Conservation (phyloP, 768 basidiomycete genomes). For the Hortiboletus flavorubellus region DNA sequence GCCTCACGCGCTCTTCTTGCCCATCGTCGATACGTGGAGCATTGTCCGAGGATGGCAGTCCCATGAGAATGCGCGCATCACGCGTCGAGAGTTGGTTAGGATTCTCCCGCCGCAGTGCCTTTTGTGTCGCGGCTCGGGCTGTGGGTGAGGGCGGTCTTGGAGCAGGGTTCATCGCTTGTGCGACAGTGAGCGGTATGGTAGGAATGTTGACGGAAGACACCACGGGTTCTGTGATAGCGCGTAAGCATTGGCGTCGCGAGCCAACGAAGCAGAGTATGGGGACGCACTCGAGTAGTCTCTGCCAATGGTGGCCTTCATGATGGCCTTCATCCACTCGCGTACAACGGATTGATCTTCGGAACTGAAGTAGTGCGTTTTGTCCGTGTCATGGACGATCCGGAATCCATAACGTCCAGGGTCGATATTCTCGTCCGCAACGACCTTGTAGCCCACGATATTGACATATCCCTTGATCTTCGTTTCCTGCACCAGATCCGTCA, state of each 20-base stretch:
- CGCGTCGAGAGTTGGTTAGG: constrained; percentile 76
- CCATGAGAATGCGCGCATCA: constrained; percentile 76
- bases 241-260: not conserved
- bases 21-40: constrained; percentile 17
- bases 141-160: constrained; percentile 93
- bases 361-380: constrained; percentile 88
- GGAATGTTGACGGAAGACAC: constrained; percentile 96
- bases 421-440: constrained; percentile 87
- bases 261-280: not conserved
- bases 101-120: constrained; percentile 81
- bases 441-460: constrained; percentile 87
- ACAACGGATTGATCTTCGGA: constrained; percentile 81
- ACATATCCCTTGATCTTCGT: constrained; percentile 96
- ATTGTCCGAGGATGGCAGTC: constrained; percentile 38
- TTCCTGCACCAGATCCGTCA: constrained; percentile 51
- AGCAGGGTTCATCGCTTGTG: constrained; percentile 94
- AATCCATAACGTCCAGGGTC: constrained; percentile 95
- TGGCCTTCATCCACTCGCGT: constrained; percentile 99
- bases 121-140: constrained; percentile 83
- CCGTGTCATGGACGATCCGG: constrained; percentile 84
- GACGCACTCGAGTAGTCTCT: constrained; percentile 85
- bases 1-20: constrained; percentile 41
- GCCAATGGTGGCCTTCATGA: constrained; percentile 98
- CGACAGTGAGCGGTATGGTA: constrained; percentile 91
- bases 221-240: constrained; percentile 67